Evolutionary conservation across 2,329 filamentous ascomycete species (phyloP).

Genomic region (Arthrobotrys conoides): DNA sequence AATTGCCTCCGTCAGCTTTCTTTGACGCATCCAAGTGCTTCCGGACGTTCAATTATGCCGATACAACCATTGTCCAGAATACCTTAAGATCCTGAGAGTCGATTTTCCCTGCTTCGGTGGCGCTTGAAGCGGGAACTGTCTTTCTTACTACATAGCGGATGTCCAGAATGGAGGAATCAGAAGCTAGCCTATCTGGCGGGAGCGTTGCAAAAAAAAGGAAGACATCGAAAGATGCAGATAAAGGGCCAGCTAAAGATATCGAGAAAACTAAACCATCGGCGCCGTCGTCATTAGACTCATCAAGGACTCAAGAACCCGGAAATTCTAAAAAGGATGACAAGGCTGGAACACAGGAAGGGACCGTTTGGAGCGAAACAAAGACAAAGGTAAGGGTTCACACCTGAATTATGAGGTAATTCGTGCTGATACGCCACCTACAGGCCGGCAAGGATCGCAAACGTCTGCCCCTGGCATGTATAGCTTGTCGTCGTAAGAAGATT

Average conservation of each 20-base stretch:
- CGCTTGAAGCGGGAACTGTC: slow-evolving; percentile 4
- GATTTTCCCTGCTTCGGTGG: slow-evolving; percentile 18
- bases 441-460: slow-evolving; percentile 96
- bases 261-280: slow-evolving; percentile 39
- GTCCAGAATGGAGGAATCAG: slow-evolving; percentile 57
- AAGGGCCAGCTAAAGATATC: slow-evolving; percentile 34
- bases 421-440: slow-evolving; percentile 59
- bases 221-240: slow-evolving; percentile 24
- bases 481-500: slow-evolving; percentile 96
- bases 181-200: slow-evolving; percentile 34
- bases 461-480: slow-evolving; percentile 92
- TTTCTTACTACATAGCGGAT: slow-evolving; percentile 25
- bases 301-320: slow-evolving; percentile 64
- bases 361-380: slow-evolving; percentile 85
- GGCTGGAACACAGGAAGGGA: slow-evolving; percentile 73
- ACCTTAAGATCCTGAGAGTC: slow-evolving; percentile 42
- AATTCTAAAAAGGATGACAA: slow-evolving; percentile 68
- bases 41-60: slow-evolving; percentile 38
- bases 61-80: slow-evolving; percentile 47
- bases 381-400: slow-evolving; percentile 72
- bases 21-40: slow-evolving; percentile 16
- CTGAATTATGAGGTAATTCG: slow-evolving; percentile 7
- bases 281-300: slow-evolving; percentile 22
- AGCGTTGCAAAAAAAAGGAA: slow-evolving; percentile 40
- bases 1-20: slow-evolving; percentile 18